A percentile compares a stretch with the other conserved stretches of the same genome.
phyloP scores from a whole-genome alignment of 2,329 filamentous ascomycete species.

The Parafenestella ontariensis region DNA sequence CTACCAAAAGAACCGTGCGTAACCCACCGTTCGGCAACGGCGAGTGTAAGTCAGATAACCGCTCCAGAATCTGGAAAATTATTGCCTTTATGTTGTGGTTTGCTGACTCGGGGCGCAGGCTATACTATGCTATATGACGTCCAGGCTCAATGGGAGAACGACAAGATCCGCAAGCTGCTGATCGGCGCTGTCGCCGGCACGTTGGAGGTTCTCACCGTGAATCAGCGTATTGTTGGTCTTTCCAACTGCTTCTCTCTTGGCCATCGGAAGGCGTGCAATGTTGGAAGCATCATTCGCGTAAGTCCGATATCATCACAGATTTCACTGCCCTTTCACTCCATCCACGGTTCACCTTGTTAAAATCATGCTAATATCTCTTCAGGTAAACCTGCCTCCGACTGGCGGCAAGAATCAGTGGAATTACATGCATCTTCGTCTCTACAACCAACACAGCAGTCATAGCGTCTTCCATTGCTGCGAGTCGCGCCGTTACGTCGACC shows the following conservation, averaged over 20 bases:
- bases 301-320: no score
- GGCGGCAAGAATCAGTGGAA: background rate
- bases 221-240: background rate
- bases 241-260: background rate
- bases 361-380: background rate
- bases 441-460: background rate
- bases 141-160: background rate
- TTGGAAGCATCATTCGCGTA: slow-evolving; percentile 2
- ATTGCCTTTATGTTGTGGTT: background rate
- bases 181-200: background rate
- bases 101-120: background rate
- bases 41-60: background rate
- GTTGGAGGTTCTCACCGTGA: background rate
- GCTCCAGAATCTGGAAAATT: no score
- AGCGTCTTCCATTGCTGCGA: background rate
- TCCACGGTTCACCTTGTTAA: background rate
- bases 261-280: background rate
- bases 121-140: background rate
- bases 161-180: background rate
- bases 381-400: background rate
- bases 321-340: no score
- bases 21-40: background rate
- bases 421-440: background rate
- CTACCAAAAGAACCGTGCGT: no score
- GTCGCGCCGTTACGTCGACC: background rate